A percentile compares a stretch with the other conserved stretches of the same genome.
These are phyloP conservation scores for Colletotrichum orchidophilum DNA, from an alignment of 2,329 filamentous ascomycete genomes.

Conservation along the genomic window DNA sequence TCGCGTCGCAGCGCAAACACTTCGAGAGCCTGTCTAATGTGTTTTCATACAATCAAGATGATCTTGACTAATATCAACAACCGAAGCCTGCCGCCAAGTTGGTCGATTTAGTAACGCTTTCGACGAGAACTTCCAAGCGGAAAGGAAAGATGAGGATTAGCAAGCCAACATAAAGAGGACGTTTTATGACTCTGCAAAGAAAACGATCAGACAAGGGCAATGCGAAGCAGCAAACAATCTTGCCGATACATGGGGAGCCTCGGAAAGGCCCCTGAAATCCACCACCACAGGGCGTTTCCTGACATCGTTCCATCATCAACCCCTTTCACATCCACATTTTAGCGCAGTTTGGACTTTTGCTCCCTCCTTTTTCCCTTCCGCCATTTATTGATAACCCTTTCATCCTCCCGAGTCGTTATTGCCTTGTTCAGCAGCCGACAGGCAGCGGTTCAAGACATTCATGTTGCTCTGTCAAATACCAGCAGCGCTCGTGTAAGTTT, in stretches of 20 bases:
- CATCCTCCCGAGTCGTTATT: not conserved
- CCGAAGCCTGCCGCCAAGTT: not conserved
- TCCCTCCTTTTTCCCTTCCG: not conserved
- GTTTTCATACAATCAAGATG: not conserved
- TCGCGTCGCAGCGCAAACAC: not conserved
- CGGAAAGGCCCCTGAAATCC: no score
- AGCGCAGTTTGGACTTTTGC: not conserved
- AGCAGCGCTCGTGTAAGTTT: not conserved
- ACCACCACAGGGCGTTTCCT: not conserved
- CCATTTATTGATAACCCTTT: not conserved
- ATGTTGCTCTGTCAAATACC: not conserved
- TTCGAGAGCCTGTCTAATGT: not conserved
- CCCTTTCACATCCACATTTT: not conserved
- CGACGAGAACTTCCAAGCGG: not conserved
- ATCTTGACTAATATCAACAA: not conserved
- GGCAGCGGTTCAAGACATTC: not conserved
- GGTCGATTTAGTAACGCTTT: not conserved
- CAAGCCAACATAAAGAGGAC: not conserved
- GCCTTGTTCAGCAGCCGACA: not conserved
- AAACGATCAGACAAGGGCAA: no score
- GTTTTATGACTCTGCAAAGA: not conserved
- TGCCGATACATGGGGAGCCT: not conserved
- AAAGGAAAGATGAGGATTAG: not conserved
- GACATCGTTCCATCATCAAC: not conserved
- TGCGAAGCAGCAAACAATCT: not conserved